Conservation (phyloP, 257 asterid genomes). For the Verbascum thapsus region DNA sequence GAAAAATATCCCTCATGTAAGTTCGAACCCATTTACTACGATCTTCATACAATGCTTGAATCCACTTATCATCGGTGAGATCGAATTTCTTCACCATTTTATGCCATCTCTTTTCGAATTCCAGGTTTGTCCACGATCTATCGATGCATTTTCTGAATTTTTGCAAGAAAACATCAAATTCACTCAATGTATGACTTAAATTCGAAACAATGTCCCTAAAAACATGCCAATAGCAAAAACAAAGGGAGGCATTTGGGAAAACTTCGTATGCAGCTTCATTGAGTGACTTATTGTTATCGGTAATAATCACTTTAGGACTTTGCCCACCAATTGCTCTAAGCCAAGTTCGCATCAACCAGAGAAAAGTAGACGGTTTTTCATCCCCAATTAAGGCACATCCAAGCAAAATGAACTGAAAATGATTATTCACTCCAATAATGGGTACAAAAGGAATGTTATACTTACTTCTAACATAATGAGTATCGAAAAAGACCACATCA, state of each 20-base stretch:
- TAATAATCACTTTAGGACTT: slow-evolving; percentile 44
- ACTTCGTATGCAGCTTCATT: slow-evolving; percentile 40
- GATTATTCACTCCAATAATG: slow-evolving; percentile 53
- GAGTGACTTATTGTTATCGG: slow-evolving; percentile 34
- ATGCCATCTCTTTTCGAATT: slow-evolving; percentile 45
- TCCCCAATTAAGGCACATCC: slow-evolving; percentile 55
- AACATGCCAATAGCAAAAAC: slow-evolving; percentile 47
- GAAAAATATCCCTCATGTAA: slow-evolving; percentile 38
- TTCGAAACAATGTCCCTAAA: slow-evolving; percentile 28
- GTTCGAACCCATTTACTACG: slow-evolving; percentile 46
- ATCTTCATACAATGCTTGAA: slow-evolving; percentile 36
- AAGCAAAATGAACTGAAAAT: slow-evolving; percentile 50
- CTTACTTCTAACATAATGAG: slow-evolving; percentile 39
- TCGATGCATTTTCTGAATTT: slow-evolving; percentile 36
- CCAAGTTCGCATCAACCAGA: slow-evolving; percentile 58
- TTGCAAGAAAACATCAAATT: slow-evolving; percentile 29
- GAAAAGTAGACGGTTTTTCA: slow-evolving; percentile 35
- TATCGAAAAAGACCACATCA: slow-evolving; percentile 54
- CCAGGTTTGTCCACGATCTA: slow-evolving; percentile 34
- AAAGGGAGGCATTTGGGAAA: slow-evolving; percentile 48
- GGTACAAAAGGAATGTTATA: slow-evolving; percentile 47
- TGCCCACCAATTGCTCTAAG: slow-evolving; percentile 46
- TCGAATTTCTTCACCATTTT: slow-evolving; percentile 37
- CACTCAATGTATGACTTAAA: slow-evolving; percentile 26
- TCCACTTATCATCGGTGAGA: slow-evolving; percentile 35